phyloP scores from a whole-genome alignment of 2,329 filamentous ascomycete species.

The Fusarium brachygibbosum region DNA sequence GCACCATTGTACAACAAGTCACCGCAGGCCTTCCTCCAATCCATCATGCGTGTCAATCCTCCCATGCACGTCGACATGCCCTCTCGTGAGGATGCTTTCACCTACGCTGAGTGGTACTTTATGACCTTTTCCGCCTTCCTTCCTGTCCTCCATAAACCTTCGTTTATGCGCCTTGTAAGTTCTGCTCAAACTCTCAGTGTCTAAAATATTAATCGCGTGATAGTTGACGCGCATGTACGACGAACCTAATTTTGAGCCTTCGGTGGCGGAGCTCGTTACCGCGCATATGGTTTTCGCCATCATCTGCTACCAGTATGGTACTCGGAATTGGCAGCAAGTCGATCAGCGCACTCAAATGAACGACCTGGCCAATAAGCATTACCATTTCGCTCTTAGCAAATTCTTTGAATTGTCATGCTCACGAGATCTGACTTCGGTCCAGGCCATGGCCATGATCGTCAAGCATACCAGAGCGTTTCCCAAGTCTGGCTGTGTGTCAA shows the following conservation, averaged over 20 bases:
- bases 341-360: slow-evolving; percentile 69
- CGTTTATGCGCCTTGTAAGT: slow-evolving; percentile 76
- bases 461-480: slow-evolving; percentile 81
- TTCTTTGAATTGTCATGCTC: slow-evolving; percentile 74
- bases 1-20: slow-evolving; percentile 77
- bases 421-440: slow-evolving; percentile 74
- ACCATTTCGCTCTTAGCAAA: slow-evolving; percentile 79
- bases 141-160: slow-evolving; percentile 82
- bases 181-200: neutral
- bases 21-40: slow-evolving; percentile 76
- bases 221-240: slow-evolving; percentile 77
- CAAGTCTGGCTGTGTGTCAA: slow-evolving; percentile 81
- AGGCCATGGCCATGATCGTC: slow-evolving; percentile 80
- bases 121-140: slow-evolving; percentile 77
- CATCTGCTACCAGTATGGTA: slow-evolving; percentile 82
- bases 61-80: slow-evolving; percentile 72
- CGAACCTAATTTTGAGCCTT: slow-evolving; percentile 72
- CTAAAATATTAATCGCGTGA: slow-evolving; percentile 23
- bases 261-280: slow-evolving; percentile 74
- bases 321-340: slow-evolving; percentile 72
- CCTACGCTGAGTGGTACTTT: slow-evolving; percentile 82
- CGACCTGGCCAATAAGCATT: slow-evolving; percentile 79
- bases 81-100: slow-evolving; percentile 72
- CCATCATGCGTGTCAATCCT: slow-evolving; percentile 72
- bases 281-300: slow-evolving; percentile 85